Evolutionary conservation across 169 alveolate species (phyloP), one percentile per base, ranked within the genome.

Genomic region (Eimeria praecox): DNA sequence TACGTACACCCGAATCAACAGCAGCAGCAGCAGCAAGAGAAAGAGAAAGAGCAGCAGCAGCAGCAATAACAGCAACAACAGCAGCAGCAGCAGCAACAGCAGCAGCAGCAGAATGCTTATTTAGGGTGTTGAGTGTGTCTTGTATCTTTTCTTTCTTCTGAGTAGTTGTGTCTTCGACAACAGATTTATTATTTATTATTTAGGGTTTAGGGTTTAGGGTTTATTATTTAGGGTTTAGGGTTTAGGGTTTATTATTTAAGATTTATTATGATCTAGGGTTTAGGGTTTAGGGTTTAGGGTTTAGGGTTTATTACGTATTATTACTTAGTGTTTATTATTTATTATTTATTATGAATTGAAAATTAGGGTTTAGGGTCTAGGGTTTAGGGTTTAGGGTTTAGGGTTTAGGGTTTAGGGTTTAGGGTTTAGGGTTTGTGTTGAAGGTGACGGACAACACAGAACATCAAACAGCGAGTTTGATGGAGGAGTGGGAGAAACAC

Each of bases 401-500:
- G 56, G 56, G 56, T 49, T 49, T 49, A 49, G 5, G 56, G 12
- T 49, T n/a, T n/a, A n/a, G n/a, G 56, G 56, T 66, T 66, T 66
- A 30, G 77, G 38, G 30, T 66, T 22, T 66, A 22, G 30, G 77
- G 30, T 35, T 73, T 35, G 85, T 12, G 56, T 49, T 49, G 56
- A 5, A 49, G 56, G 56, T 49, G 66, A 27, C 88, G 40, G 91
- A 52, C 49, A 40, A 12, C 33, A n/a, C 75, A 3, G 91, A 52
- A n/a, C 33, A 27, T 42, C 88, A 78, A 10, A 35, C 69, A 24
- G 75, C 88, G 49, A 64, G 82, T 35, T 49, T 97, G 42, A 96
- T 96, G 96, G 97, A 96, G 69, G 98, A 97, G 92, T 97, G 98
- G 97, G 98, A 97, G 90, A 90, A 82, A 35, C 95, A 97, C 95